Evolutionary conservation across 2,329 filamentous ascomycete species (phyloP), one percentile per base, ranked within the genome.

Genomic region (Orbilia javanica): DNA sequence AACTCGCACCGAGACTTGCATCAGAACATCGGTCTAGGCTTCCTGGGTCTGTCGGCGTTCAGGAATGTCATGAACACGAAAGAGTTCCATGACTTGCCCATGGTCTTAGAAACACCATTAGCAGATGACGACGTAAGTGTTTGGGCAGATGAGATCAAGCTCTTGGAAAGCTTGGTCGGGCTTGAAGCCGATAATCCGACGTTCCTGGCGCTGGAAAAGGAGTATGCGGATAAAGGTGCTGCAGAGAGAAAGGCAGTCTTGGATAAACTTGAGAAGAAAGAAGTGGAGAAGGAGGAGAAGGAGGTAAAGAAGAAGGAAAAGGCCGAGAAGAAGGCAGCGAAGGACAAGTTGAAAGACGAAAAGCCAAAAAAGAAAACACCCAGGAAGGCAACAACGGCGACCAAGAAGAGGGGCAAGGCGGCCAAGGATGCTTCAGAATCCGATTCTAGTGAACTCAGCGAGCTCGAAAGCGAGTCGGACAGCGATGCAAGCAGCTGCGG

Each of bases 81-180:
- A 27, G 86, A 89, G 0, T 92, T 98, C 76, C 88, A 92, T 80
- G 89, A 89, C 27, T 85, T 97, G 82, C 96, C 96, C 3, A 93
- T 99, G 89, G 90, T 99, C 1, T 88, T 99, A 6, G 96, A 99
- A 86, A 99, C 96, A n/a, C 96, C 96, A 4, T 95, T 96, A 79
- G 93, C 96, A 79, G 90, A 88, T 18, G 85, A 87, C 57, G 87
- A 90, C 80, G 91, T 91, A 50, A 91, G 91, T 83, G 87, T 87
- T 29, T 98, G 95, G 94, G 94, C 94, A 0, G 88, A 90, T 53
- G 96, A 99, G 85, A 98, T 99, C 85, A 97, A 97, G 86, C 86
- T 98, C 80, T 88, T 99, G 4, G 96, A 99, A 85, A 90, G 90
- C 53, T 86, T 99, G 63, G 91, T 97, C 46, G 95, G 91, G 6